These are phyloP conservation scores for Leccinum griseonigrum DNA, from an alignment of 1,284 basidiomycete genomes.

Conservation along the genomic window DNA sequence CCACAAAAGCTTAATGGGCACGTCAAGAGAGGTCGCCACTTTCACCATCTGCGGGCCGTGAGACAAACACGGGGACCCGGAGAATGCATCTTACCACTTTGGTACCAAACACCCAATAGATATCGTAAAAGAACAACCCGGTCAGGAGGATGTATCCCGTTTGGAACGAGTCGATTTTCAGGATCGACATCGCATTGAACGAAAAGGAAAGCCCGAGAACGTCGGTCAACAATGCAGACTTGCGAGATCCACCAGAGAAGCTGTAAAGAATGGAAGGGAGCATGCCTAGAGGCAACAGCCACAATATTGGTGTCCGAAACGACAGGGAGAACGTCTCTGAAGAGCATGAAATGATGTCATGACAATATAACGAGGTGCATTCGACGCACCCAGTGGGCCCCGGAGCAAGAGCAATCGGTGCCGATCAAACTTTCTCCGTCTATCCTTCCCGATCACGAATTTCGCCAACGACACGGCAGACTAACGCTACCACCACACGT, in stretches of 20 bases:
- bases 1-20: constrained; percentile 93
- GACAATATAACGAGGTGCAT: neutral
- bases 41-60: constrained; percentile 70
- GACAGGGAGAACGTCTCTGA: constrained; percentile 49
- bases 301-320: constrained; percentile 60
- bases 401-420: constrained; percentile 44
- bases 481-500: constrained; percentile 31
- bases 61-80: neutral
- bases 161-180: constrained; percentile 88
- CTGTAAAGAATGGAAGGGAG: constrained; percentile 71
- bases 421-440: constrained; percentile 55
- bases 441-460: constrained; percentile 43
- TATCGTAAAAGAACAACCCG: constrained; percentile 86
- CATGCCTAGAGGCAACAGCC: constrained; percentile 63
- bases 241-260: constrained; percentile 46
- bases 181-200: constrained; percentile 76
- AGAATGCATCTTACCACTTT: constrained; percentile 52
- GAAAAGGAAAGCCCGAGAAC: constrained; percentile 84
- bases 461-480: constrained; percentile 48
- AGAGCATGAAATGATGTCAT: constrained; percentile 11
- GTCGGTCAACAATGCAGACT: constrained; percentile 77
- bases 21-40: constrained; percentile 89
- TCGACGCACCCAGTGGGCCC: constrained; percentile 42
- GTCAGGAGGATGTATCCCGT: constrained; percentile 84
- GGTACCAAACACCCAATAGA: constrained; percentile 87